Conservation (phyloP, 2,329 filamentous ascomycete genomes). For the Bipolaris sorokiniana region DNA sequence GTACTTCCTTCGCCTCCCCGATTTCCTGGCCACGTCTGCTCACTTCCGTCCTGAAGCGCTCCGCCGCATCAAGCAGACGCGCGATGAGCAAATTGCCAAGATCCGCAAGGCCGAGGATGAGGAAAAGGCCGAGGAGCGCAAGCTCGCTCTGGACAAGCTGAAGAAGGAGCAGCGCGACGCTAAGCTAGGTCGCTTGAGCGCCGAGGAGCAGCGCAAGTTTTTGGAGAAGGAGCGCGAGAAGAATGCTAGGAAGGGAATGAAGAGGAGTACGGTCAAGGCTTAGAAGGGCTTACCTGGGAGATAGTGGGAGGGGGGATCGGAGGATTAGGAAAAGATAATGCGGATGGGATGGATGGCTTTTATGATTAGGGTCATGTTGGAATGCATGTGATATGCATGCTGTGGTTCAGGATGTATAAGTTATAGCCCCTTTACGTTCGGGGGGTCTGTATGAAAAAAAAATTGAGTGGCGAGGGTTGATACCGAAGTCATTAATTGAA, state of each 20-base stretch:
- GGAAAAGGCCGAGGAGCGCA: constrained; percentile 67
- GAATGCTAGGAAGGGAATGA: constrained; percentile 72
- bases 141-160: constrained; percentile 63
- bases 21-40: constrained; percentile 74
- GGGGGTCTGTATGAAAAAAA: neutral
- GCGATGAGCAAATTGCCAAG: constrained; percentile 80
- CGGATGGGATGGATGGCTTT: constrained; percentile 7
- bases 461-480: neutral
- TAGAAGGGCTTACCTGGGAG: constrained; percentile 11
- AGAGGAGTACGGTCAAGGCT: constrained; percentile 65
- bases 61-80: constrained; percentile 79
- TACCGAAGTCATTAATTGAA: neutral
- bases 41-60: constrained; percentile 89
- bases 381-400: neutral
- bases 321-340: neutral
- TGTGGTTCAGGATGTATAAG: neutral
- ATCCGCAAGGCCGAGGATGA: constrained; percentile 81
- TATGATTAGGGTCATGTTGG: constrained; percentile 1
- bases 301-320: no score
- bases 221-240: constrained; percentile 87
- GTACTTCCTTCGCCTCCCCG: constrained; percentile 83
- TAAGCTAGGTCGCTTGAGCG: constrained; percentile 74
- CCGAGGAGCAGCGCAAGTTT: constrained; percentile 60
- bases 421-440: no score
- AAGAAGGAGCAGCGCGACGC: constrained; percentile 78